Evolutionary conservation across 257 asterid species (phyloP), one percentile per base, ranked within the genome.

Genomic region (Ocimum tenuiflorum): DNA sequence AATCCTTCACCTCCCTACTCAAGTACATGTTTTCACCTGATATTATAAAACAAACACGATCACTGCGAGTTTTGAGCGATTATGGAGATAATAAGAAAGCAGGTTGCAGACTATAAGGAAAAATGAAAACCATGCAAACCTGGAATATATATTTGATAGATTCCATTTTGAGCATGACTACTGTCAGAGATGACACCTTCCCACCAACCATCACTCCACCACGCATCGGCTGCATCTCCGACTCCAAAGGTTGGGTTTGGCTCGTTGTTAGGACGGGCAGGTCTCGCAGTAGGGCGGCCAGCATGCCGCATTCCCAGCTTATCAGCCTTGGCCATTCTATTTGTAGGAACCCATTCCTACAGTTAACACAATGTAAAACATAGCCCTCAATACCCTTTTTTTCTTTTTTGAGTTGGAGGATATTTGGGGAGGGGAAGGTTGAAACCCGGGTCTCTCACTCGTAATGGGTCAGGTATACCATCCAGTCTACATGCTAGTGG

Each of bases 171-270:
- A 39, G 78, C 56, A 67, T 81, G 76, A 43, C 48, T 63, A 17
- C 68, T 48, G 58, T 79, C 78, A 0, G 80, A 77, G 31, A 94
- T 59, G 48, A 94, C 83, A 8, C 99, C 99, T 83, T 94, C 99
- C 99, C 99, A 94, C 99, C 99, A 94, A 54, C 99, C 97, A 73
- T 94, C 99, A 64, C 89, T 70, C 99, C 99, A 91, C 99, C 99
- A 94, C 24, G 80, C 87, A 75, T 94, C 99, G 15, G 80, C 91
- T 53, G 96, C 82, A 82, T 78, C 82, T 71, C 99, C 99, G 19
- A 85, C 81, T 71, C 80, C 80, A 31, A 85, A 80, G 58, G 58
- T 72, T 57, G 13, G 68, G 69, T 73, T 80, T 33, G 6, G 41
- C 49, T 73, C 76, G 14, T 72, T 67, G 72, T 61, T 68, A 61